phyloP scores from a whole-genome alignment of 257 asterid species.

The Orobanche coerulescens region DNA sequence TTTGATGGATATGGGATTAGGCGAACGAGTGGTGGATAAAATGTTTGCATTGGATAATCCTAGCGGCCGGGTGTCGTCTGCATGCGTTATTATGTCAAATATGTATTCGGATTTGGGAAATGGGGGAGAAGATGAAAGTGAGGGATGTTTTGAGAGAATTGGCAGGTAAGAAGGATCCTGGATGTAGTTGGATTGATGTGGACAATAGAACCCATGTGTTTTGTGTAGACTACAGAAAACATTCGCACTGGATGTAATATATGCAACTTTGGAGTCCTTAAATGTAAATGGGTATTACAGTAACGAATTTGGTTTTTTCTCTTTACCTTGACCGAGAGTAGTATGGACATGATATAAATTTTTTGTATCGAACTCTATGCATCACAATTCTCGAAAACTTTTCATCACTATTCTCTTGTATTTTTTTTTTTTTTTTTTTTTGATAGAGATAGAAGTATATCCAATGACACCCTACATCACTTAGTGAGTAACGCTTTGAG shows the following conservation, averaged over 20 bases:
- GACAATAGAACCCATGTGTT: constrained; percentile 42
- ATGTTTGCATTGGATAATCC: constrained; percentile 35
- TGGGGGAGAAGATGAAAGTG: constrained; percentile 53
- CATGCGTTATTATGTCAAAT: constrained; percentile 61
- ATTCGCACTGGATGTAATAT: constrained; percentile 33
- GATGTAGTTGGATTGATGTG: constrained; percentile 79
- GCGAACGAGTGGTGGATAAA: constrained; percentile 45
- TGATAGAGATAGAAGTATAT: too few relatives aligned
- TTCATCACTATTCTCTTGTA: too few relatives aligned
- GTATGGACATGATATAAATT: too few relatives aligned
- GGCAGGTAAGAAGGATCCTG: constrained; percentile 60
- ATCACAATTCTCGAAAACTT: too few relatives aligned
- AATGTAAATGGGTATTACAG: constrained; percentile 27
- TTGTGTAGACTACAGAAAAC: constrained; percentile 41
- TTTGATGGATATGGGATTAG: constrained; percentile 52
- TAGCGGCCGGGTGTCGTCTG: constrained; percentile 20
- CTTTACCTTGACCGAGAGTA: constrained; percentile 12
- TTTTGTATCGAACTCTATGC: too few relatives aligned
- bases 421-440: too few relatives aligned
- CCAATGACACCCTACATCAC: too few relatives aligned
- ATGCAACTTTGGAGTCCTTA: constrained; percentile 40
- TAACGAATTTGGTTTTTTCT: constrained; percentile 21
- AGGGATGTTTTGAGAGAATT: constrained; percentile 34
- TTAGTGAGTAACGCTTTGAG: too few relatives aligned
- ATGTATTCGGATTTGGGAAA: constrained; percentile 60